Evolutionary conservation across 2,329 filamentous ascomycete species (phyloP).

Genomic region (Penicillium sp.): DNA sequence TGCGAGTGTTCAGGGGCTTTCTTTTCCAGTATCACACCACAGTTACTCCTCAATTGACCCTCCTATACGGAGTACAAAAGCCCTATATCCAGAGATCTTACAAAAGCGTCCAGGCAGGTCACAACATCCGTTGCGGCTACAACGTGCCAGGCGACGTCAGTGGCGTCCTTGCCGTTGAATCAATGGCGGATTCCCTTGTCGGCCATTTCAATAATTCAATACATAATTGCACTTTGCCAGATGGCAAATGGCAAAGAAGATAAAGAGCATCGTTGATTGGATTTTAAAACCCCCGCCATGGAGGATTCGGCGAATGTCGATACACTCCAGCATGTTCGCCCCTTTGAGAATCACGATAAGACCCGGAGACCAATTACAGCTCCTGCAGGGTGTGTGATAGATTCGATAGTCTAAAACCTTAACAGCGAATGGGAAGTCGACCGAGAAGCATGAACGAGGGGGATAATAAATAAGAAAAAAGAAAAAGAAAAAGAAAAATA

Average conservation of each 20-base stretch:
- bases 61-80: background rate
- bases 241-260: conserved; percentile 12
- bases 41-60: too few relatives aligned
- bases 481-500: background rate
- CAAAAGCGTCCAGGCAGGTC: too few relatives aligned
- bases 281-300: conserved; percentile 8
- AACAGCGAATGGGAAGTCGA: conserved; percentile 8
- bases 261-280: conserved; percentile 21
- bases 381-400: conserved; percentile 15
- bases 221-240: conserved; percentile 4
- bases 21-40: background rate
- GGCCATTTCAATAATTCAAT: background rate
- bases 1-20: conserved; percentile 3
- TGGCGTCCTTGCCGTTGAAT: conserved; percentile 20
- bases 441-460: background rate
- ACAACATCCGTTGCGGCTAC: background rate
- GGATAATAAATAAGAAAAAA: background rate
- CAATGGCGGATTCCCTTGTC: conserved; percentile 12
- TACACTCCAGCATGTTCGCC: background rate
- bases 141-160: conserved; percentile 22
- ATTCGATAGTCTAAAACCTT: conserved; percentile 15
- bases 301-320: conserved; percentile 1
- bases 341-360: conserved; percentile 14
- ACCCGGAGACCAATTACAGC: conserved; percentile 12
- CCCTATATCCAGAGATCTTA: too few relatives aligned